Base-by-base conservation (phyloP, 768 basidiomycete species). In the Suillus decipiens region DNA sequence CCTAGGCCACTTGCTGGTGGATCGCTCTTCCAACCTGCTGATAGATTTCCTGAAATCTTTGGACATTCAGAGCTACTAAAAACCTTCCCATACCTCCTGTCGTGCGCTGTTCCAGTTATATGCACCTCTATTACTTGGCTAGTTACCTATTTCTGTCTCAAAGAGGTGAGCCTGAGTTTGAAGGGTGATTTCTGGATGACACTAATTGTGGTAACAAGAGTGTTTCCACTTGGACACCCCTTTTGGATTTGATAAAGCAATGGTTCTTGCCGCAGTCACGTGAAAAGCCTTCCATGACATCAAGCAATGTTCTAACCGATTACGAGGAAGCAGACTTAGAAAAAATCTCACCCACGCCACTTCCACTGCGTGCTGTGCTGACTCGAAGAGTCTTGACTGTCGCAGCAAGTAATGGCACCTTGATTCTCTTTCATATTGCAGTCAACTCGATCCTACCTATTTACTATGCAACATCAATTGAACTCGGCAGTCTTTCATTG, bases 21-120 rank as follows among this genome's bases (percentile, higher is more conserved):
- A 0, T 70, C 79, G 14, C 73, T 92, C 31, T 84, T 88, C 12
- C 82, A 76, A 39, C 91, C 90, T 0, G 80, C 82, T 58, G 88
- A 91, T 47, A 84, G 83, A 24, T 90, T 89, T 71, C 89, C 89
- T 2, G 66, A 65, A 1, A 62, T 81, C 1, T 92, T 92, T 64
- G 87, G 87, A 54, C 63, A 75, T 37, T 79, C 77, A 4, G 65
- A 67, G 11, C 89, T 93, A 67, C 82, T 87, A 81, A 81, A 79
- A 66, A 70, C 80, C 58, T 88, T 87, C 72, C 89, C 91, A 0
- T 92, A 93, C 73, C 89, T 90, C 70, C 78, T 91, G 19, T 84
- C 89, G 0, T 90, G 89, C 68, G 80, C 86, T 17, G 81, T 89
- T 19, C 77, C 87, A 2, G 87, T 86, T 1, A 82, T 81, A 1